Evolutionary conservation across 176 grass and related monocot genomes (phyloP).

Genomic region (Bolboschoenus planiculmis): DNA sequence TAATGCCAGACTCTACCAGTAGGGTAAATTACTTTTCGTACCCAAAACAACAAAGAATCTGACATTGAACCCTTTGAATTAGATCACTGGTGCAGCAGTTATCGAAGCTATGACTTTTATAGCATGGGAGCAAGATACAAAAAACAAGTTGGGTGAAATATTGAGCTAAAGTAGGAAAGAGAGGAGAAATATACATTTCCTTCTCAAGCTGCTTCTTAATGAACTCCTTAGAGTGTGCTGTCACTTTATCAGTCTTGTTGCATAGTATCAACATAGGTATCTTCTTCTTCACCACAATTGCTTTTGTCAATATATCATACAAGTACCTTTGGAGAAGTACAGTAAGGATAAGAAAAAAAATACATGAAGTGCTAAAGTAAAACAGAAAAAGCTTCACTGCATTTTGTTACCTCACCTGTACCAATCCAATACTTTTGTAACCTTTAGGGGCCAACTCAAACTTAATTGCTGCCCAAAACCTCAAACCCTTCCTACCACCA

Average conservation of each 20-base stretch:
- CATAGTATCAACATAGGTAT: constrained; percentile 77
- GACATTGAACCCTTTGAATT: not conserved
- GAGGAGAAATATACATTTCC: constrained; percentile 61
- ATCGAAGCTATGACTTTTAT: not conserved
- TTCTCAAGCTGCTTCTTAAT: constrained; percentile 97
- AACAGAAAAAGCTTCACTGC: not conserved
- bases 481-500: not conserved
- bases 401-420: not conserved
- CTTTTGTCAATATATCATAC: constrained; percentile 92
- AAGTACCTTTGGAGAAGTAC: constrained; percentile 50
- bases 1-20: not conserved
- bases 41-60: not conserved
- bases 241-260: constrained; percentile 98
- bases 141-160: not conserved
- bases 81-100: not conserved
- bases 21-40: not conserved
- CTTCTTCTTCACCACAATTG: constrained; percentile 63
- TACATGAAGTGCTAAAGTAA: not conserved
- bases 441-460: not conserved
- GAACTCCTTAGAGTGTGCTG: constrained; percentile 94
- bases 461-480: not conserved
- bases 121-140: not conserved
- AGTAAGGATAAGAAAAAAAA: not conserved
- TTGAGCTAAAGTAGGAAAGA: not conserved
- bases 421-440: not conserved